Percentiles rank a stretch among this genome's conserved stretches.
phyloP scores from a whole-genome alignment of 139 green algal genomes.

The Pleodorina starrii region DNA sequence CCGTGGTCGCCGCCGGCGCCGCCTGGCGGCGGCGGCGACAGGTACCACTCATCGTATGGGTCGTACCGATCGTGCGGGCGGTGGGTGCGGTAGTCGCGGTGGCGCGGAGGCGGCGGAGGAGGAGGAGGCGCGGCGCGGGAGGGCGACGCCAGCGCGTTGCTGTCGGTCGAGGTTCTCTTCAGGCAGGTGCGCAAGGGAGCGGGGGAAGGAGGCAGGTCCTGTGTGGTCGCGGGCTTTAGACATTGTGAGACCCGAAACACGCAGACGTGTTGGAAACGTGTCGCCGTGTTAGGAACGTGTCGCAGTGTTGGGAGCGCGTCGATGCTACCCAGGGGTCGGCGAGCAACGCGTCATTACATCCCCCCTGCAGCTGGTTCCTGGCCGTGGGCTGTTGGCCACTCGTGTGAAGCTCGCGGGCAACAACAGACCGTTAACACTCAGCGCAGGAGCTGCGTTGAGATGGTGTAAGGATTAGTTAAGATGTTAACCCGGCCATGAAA shows the following conservation, averaged over 20 bases:
- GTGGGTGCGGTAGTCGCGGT: not conserved
- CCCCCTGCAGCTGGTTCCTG: no score
- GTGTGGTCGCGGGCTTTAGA: not conserved
- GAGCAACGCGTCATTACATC: no score
- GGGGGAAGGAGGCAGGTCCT: not conserved
- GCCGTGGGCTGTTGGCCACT: no score
- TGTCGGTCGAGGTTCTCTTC: not conserved
- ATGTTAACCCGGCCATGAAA: not conserved
- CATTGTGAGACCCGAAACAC: not conserved
- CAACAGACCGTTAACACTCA: not conserved
- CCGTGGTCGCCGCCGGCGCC: no score
- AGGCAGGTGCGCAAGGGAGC: not conserved
- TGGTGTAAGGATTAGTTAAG: not conserved
- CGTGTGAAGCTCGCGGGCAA: not conserved
- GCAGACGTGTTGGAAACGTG: not conserved
- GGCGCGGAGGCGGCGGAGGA: no score
- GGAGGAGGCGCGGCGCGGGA: not conserved
- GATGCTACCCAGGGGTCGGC: no score
- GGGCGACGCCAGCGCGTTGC: not conserved
- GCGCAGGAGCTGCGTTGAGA: not conserved
- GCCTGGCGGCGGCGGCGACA: not conserved
- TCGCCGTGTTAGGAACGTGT: no score
- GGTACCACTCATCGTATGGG: conserved; percentile 1
- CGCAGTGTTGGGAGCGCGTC: no score
- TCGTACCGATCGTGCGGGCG: conserved; percentile 24